Evolutionary conservation across 805 yeast genomes (phyloP), one percentile per base, ranked within the genome.

Genomic region (Blastobotrys parvus): DNA sequence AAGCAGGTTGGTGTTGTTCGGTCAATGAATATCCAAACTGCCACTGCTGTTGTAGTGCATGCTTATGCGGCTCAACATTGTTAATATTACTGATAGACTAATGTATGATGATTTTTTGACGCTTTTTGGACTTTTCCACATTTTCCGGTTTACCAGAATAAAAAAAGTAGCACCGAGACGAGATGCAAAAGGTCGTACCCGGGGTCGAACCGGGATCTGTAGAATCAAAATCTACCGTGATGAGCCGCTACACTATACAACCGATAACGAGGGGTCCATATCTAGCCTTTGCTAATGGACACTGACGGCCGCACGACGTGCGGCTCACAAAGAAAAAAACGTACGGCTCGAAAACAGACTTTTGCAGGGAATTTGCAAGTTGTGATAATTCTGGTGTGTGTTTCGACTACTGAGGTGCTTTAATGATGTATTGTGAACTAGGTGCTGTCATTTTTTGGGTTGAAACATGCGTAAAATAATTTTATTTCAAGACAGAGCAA

Each of bases 11-110:
- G 97, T 13, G 88, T 89, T 15, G 78, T 90, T 33, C 71, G 97
- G 52, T 88, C 96, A 1, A 89, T 89, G 97, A 89, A 89, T 57
- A 89, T 89, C 48, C 97, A 89, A 64, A 89, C 97, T 0, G 97
- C 97, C 1, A 80, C 97, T 0, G 97, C 97, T 0, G 88, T 89
- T 17, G 77, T 89, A 41, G 95, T 88, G 4, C 94, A 89, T 62
- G 92, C 96, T 0, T 89, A 90, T 55, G 78, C 94, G 1, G 59
- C 71, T 16, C 85, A 80, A 55, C 81, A 80, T 53, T 77, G 82
- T 57, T 51, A 36, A 30, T 2, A n/a, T n/a, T n/a, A n/a, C n/a
- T n/a, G 33, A 7, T 27, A 22, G 35, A 3, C n/a, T 25, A 17
- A 5, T n/a, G n/a, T n/a, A n/a, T n/a, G n/a, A 34, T n/a, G n/a